Conservation (phyloP, 1,284 basidiomycete species). For the Ceratobasidium sp. region DNA sequence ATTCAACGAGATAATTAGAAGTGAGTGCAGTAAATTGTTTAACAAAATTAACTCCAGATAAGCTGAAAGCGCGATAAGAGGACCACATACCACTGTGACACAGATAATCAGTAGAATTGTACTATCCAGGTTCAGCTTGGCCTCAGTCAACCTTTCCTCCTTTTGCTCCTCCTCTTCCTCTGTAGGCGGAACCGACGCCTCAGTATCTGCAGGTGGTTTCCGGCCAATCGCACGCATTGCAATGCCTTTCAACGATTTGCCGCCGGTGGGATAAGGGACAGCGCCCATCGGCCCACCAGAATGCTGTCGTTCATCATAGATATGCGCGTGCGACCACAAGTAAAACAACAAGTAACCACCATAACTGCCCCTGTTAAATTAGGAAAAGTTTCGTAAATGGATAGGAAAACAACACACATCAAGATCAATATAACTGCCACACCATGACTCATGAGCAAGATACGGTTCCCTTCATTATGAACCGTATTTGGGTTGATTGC, state of each 20-base stretch:
- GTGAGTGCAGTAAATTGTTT: conserved; percentile 72
- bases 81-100: conserved; percentile 73
- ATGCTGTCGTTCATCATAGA: conserved; percentile 71
- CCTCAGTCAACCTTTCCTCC: conserved; percentile 64
- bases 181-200: conserved; percentile 31
- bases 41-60: background rate
- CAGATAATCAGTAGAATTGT: conserved; percentile 68
- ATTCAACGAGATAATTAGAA: conserved; percentile 58
- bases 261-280: conserved; percentile 52
- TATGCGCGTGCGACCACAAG: conserved; percentile 82
- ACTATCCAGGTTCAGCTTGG: conserved; percentile 66
- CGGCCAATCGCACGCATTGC: conserved; percentile 58
- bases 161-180: conserved; percentile 54
- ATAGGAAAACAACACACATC: conserved; percentile 54
- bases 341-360: conserved; percentile 84
- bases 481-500: conserved; percentile 55
- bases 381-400: background rate
- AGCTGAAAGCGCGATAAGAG: conserved; percentile 3
- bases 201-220: conserved; percentile 55
- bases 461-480: conserved; percentile 54
- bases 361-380: conserved; percentile 68
- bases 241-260: conserved; percentile 41
- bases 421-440: conserved; percentile 84
- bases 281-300: conserved; percentile 55
- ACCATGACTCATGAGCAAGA: conserved; percentile 77